phyloP scores from a whole-genome alignment of 208 protist genomes.

The Trypanosoma scelopori region DNA sequence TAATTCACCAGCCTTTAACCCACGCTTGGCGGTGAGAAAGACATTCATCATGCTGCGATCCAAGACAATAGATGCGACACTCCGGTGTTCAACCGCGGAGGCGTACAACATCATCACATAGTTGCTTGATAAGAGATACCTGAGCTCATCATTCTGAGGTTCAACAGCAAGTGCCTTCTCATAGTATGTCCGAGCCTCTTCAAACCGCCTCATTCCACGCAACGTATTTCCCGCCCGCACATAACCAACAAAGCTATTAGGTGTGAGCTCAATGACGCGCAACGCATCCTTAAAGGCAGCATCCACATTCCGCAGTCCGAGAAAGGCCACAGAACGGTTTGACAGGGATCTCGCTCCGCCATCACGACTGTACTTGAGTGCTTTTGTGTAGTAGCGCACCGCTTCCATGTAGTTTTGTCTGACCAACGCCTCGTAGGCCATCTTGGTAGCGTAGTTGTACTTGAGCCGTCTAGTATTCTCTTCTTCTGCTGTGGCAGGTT shows the following conservation, averaged over 20 bases:
- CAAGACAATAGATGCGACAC: constrained; percentile 13
- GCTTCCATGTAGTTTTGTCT: constrained; percentile 60
- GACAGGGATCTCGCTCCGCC: constrained; percentile 61
- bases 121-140: constrained; percentile 56
- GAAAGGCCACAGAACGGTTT: constrained; percentile 71
- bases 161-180: constrained; percentile 52
- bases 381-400: constrained; percentile 65
- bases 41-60: constrained; percentile 14
- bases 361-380: constrained; percentile 55
- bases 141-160: constrained; percentile 38
- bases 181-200: constrained; percentile 70
- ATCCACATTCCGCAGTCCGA: constrained; percentile 49
- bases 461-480: constrained; percentile 1
- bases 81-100: constrained; percentile 14
- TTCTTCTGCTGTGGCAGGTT: background rate
- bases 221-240: constrained; percentile 79
- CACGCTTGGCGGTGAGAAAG: constrained; percentile 19
- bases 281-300: constrained; percentile 55
- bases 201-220: constrained; percentile 60
- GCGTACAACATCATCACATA: constrained; percentile 66
- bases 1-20: constrained; percentile 8
- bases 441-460: constrained; percentile 49
- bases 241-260: constrained; percentile 64
- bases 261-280: constrained; percentile 52
- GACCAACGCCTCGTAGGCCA: constrained; percentile 54